phyloP scores from a whole-genome alignment of 768 basidiomycete genomes.

The Boletus vinaceobasis region DNA sequence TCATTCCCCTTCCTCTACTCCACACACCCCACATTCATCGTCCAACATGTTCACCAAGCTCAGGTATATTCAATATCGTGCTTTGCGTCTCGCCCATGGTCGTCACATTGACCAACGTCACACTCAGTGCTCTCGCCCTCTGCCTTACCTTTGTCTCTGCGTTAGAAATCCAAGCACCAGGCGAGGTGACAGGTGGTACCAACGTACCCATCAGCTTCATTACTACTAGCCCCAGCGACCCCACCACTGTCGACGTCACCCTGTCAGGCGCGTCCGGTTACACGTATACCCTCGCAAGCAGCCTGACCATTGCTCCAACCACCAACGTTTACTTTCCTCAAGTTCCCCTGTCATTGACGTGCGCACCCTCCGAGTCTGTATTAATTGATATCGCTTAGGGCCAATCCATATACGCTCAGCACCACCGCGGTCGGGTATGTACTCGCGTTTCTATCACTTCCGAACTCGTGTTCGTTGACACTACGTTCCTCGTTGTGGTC shows the following conservation, averaged over 20 bases:
- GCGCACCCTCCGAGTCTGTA: no score
- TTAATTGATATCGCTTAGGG: background rate
- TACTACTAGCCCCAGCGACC: background rate
- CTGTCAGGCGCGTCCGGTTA: no score
- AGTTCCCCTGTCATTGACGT: no score
- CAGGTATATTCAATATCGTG: background rate
- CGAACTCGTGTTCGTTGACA: background rate
- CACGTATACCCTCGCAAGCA: no score
- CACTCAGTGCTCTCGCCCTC: background rate
- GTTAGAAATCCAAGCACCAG: background rate
- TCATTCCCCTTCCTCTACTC: background rate
- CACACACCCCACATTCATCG: no score
- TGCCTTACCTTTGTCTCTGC: background rate
- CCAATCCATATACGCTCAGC: background rate
- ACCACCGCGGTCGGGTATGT: background rate
- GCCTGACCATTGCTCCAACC: fast-evolving
- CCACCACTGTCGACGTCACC: background rate
- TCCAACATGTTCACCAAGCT: background rate
- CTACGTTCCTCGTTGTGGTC: background rate
- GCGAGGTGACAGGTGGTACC: background rate
- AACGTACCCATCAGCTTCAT: background rate
- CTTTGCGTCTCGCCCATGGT: background rate
- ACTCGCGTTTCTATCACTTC: background rate
- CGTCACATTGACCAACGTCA: background rate
- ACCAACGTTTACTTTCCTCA: fast-evolving